Percentiles rank a stretch among this genome's conserved stretches.
These are phyloP conservation scores for Chrysoporthe austroafricana DNA, from an alignment of 2,329 filamentous ascomycete genomes.

Conservation along the genomic window DNA sequence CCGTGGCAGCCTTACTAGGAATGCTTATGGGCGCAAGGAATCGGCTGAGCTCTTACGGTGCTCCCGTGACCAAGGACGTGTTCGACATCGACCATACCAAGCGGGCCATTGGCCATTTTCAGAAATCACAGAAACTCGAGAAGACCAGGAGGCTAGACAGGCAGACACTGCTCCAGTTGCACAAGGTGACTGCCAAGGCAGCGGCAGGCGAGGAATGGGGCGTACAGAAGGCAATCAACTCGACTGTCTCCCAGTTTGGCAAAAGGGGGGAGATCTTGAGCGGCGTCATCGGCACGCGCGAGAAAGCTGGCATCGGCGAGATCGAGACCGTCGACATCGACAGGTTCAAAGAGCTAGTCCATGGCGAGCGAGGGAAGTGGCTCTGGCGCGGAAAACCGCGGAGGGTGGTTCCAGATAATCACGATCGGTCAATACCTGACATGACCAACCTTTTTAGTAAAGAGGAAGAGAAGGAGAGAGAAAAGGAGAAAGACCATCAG, in stretches of 20 bases:
- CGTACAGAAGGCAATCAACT: slow-evolving; percentile 92
- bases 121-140: slow-evolving; percentile 83
- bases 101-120: slow-evolving; percentile 83
- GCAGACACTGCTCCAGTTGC: slow-evolving; percentile 79
- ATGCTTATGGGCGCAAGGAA: slow-evolving; percentile 90
- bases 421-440: slow-evolving; percentile 51
- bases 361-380: slow-evolving; percentile 87
- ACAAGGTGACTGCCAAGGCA: slow-evolving; percentile 84
- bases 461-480: slow-evolving; percentile 51
- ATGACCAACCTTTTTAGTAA: slow-evolving; percentile 56
- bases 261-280: slow-evolving; percentile 94
- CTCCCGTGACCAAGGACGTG: slow-evolving; percentile 85
- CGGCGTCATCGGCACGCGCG: slow-evolving; percentile 86
- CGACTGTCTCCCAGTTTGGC: slow-evolving; percentile 89
- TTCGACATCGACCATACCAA: slow-evolving; percentile 86
- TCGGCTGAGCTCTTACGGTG: slow-evolving; percentile 80
- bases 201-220: slow-evolving; percentile 89
- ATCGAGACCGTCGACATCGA: slow-evolving; percentile 92
- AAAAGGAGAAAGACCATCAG: slow-evolving; percentile 24
- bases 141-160: slow-evolving; percentile 80
- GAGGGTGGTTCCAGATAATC: slow-evolving; percentile 58
- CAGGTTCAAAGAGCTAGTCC: slow-evolving; percentile 75
- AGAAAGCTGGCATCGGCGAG: slow-evolving; percentile 88
- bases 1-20: slow-evolving; percentile 84
- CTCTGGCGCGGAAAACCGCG: slow-evolving; percentile 90